Evolutionary conservation across 1,139 yeast genomes (phyloP).

Genomic region (Meyerozyma sp.): DNA sequence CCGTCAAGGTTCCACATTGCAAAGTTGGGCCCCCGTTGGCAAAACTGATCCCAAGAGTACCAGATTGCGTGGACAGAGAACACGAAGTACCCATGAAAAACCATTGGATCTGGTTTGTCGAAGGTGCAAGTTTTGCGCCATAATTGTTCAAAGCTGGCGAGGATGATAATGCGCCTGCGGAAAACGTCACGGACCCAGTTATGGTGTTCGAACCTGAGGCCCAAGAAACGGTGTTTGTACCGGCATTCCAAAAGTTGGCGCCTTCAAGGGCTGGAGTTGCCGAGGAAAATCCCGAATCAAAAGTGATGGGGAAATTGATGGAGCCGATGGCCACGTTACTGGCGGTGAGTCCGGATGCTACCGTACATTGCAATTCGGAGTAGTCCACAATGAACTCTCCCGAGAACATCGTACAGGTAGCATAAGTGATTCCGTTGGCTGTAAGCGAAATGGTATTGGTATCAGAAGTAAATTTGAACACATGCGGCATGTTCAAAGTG

Average conservation of each 20-base stretch:
- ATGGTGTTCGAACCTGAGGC: slow-evolving; percentile 31
- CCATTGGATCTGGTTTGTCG: background rate
- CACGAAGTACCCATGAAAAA: slow-evolving; percentile 1
- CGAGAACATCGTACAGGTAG: slow-evolving; percentile 19
- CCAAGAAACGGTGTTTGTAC: slow-evolving; percentile 3
- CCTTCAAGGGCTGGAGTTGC: background rate
- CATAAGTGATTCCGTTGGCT: slow-evolving; percentile 16
- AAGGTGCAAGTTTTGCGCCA: slow-evolving; percentile 4
- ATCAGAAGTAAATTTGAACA: slow-evolving; percentile 22
- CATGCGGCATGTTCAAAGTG: slow-evolving; percentile 25
- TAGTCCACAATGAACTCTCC: slow-evolving; percentile 21
- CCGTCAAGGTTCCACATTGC: background rate
- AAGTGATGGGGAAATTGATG: slow-evolving; percentile 2
- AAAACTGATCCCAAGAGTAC: slow-evolving; percentile 3
- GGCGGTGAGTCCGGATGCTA: slow-evolving; percentile 9
- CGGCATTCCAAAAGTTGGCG: background rate
- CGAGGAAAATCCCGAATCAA: slow-evolving; percentile 2
- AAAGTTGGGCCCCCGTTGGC: background rate
- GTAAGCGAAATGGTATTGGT: slow-evolving; percentile 11
- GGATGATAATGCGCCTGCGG: slow-evolving; percentile 5
- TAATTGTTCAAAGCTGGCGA: background rate
- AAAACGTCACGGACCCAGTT: slow-evolving; percentile 27
- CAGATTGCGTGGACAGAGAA: background rate
- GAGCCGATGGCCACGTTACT: slow-evolving; percentile 9
- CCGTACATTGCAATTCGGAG: slow-evolving; percentile 22